Percentiles rank a stretch among this genome's conserved stretches.
Evolutionary conservation across 345 rosid species (phyloP).

Genomic region (Boechera divaricarpa): DNA sequence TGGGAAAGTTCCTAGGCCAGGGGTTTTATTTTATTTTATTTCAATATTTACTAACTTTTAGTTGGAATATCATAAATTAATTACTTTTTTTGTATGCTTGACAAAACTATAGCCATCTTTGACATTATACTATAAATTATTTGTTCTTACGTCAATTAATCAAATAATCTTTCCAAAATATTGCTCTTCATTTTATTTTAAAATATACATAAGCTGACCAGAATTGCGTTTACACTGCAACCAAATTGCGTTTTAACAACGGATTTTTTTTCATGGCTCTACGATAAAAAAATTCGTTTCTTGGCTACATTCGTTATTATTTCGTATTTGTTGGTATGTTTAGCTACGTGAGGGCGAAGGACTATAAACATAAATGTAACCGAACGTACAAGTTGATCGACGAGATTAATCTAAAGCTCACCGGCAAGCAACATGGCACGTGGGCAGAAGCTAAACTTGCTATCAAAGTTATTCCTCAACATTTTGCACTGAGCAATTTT

Average conservation of each 20-base stretch:
- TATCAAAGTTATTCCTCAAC: conserved; percentile 41
- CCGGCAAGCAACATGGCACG: conserved; percentile 37
- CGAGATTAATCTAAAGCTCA: conserved; percentile 25
- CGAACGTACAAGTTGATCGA: not conserved
- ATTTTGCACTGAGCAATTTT: conserved; percentile 4
- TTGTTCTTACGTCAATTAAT: conserved; percentile 25
- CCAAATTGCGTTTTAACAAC: not conserved
- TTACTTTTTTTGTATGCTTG: not conserved
- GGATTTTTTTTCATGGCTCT: not conserved
- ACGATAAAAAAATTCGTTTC: not conserved
- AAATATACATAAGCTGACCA: not conserved
- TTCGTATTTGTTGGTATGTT: not conserved
- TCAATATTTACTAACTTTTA: not conserved
- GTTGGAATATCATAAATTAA: conserved; percentile 8
- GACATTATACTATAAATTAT: conserved; percentile 9
- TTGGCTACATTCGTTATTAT: not conserved
- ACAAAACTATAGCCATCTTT: conserved; percentile 38
- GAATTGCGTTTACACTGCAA: not conserved
- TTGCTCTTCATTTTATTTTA: not conserved
- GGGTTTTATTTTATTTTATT: not conserved
- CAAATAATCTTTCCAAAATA: conserved; percentile 7
- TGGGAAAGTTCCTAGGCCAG: conserved; percentile 39
- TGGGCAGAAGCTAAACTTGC: conserved; percentile 39
- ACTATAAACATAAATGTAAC: not conserved
- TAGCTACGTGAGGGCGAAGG: not conserved